phyloP scores from a whole-genome alignment of 345 rosid genomes.

The Corchorus capsularis region DNA sequence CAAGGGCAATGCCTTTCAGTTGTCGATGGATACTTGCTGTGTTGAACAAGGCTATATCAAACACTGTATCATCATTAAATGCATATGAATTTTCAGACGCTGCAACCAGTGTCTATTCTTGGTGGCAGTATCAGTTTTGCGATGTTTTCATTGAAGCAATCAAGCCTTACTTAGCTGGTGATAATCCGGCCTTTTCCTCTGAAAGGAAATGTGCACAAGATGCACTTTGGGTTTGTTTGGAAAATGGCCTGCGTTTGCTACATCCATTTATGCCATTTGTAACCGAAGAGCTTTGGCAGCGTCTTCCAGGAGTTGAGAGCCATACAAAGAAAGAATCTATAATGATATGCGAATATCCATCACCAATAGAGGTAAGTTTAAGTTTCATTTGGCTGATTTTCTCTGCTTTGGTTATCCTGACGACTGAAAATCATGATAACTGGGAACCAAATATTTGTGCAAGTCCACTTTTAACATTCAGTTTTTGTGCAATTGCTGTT shows the following conservation, averaged over 20 bases:
- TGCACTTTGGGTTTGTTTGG: slow-evolving; percentile 79
- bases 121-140: slow-evolving; percentile 99
- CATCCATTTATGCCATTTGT: slow-evolving; percentile 98
- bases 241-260: slow-evolving; percentile 83
- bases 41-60: slow-evolving; percentile 69
- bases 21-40: slow-evolving; percentile 92
- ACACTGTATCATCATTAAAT: slow-evolving; percentile 56
- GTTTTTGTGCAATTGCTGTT: not conserved
- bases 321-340: slow-evolving; percentile 62
- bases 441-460: not conserved
- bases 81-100: slow-evolving; percentile 84
- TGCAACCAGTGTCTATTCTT: slow-evolving; percentile 69
- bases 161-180: slow-evolving; percentile 80
- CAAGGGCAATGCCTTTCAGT: slow-evolving; percentile 55
- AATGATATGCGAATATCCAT: slow-evolving; percentile 79
- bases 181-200: slow-evolving; percentile 51
- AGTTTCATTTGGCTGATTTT: not conserved
- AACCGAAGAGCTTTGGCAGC: slow-evolving; percentile 96
- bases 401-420: not conserved
- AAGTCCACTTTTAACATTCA: not conserved
- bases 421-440: not conserved
- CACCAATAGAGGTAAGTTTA: slow-evolving; percentile 56
- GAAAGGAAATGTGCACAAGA: slow-evolving; percentile 68
- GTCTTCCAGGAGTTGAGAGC: slow-evolving; percentile 60
- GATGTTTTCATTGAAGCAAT: slow-evolving; percentile 91